Base-by-base conservation (phyloP, 768 basidiomycete genomes). In the Rubroboletus pulcherrimus region DNA sequence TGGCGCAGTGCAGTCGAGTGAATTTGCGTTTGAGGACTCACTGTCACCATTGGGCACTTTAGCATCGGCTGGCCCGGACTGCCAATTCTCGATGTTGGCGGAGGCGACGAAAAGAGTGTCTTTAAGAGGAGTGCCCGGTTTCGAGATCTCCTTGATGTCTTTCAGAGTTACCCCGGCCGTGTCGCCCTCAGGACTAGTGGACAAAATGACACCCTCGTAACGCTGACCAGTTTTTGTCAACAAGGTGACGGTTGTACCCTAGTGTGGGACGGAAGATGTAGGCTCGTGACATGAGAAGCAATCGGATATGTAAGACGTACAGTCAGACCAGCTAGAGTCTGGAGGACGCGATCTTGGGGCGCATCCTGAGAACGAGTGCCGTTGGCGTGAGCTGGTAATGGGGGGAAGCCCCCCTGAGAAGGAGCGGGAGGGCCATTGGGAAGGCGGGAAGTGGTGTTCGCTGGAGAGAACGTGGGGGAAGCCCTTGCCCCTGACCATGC, bases 171-270 rank as follows among this genome's bases (percentile, higher is more conserved):
- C 82, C 44, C 91, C 91, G 12, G 76, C 71, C 29, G 81, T 83
- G 68, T 89, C 87, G 44, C 86, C 84, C 64, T 91, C 89, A 21
- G 68, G 73, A 55, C 67, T 69, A 39, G 87, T 86, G 26, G 83
- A 83, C 14, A 64, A 73, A 54, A 93, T 75, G 60, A 83, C 82
- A 53, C 90, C 91, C 67, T 92, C 88, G 69, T 83, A 87, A 59
- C 88, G 88, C 63, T 82, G 78, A 34, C 77, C 75, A 14, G 85
- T 78, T 79, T 89, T 89, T 43, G 86, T 88, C 24, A 72, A 68
- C 56, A 93, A 78, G n/a, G 89, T 88, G 64, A 93, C 78, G 37
- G 87, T 89, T 6, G 87, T 89, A 39, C 91, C 89, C 90, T 88
- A 63, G 30, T 47, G 38, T 56, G 51, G 54, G 60, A 63, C 42